Evolutionary conservation across 2,329 filamentous ascomycete genomes (phyloP), one percentile per base, ranked within the genome.

Genomic region (Chaetomium olivaceum): DNA sequence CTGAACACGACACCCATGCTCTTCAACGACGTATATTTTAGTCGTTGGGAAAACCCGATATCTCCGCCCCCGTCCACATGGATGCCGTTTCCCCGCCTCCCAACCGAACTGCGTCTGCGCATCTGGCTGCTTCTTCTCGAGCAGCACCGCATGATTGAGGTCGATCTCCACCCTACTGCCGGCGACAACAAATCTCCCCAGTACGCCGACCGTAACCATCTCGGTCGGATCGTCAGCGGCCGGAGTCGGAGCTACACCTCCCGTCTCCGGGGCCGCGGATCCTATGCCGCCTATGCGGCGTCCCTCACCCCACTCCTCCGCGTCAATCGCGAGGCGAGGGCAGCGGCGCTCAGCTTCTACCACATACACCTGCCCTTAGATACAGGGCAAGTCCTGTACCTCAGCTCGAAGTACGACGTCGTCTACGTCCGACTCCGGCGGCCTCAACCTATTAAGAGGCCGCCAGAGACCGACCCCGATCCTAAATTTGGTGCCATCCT

Each of bases 331-430:
- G 63, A 68, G 63, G 61, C 66, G 25, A 48, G 66, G 39, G 43
- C 29, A 25, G 64, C 64, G n/a, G 58, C 66, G 7, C 66, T 64
- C 52, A 25, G 39, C 7, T 68, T 62, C 56, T 68, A 68, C 61
- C 64, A 62, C 25, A 29, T 68, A 11, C 67, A 62, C 16, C 46
- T 67, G 4, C 67, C 61, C 51, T 57, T 62, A 11, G 21, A 21
- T 25, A 31, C 31, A 25, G 51, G 31, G 27, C 27, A 60, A 12
- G 46, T 52, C 21, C 36, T 61, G 9, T 55, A 61, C 36, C 50
- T 61, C 16, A 61, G 23, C 33, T 9, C 59, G 9, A 50, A 43
- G 33, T 55, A 55, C 33, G 59, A 61, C 19, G 59, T 61, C 31
- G 23, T 61, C 23, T 31, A 46, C 21, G 25, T 61, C 50, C 16